Conservation (phyloP, 2,329 filamentous ascomycete genomes). For the Aureobasidium namibiae region DNA sequence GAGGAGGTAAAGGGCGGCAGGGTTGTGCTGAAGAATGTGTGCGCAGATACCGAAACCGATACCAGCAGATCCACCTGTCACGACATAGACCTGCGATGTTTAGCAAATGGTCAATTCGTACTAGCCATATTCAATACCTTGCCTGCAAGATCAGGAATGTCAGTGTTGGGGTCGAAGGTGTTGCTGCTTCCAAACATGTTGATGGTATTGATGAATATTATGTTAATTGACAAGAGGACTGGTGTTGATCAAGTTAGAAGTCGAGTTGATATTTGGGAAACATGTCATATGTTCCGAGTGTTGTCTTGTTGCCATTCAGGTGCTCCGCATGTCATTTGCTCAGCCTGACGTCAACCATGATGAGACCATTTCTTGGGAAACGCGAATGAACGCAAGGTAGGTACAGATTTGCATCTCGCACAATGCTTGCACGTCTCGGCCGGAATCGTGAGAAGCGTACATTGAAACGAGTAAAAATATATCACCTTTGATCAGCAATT, state of each 20-base stretch:
- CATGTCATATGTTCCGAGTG: background rate
- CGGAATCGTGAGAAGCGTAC: background rate
- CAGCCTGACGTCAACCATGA: constrained; percentile 4
- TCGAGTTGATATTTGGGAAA: background rate
- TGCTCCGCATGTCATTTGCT: constrained; percentile 1
- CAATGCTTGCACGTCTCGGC: background rate
- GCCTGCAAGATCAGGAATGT: constrained; percentile 33
- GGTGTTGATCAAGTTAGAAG: background rate
- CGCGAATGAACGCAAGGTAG: background rate
- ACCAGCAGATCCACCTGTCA: constrained; percentile 43
- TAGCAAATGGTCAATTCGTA: background rate
- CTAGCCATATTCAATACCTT: constrained; percentile 21
- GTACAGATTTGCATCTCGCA: background rate
- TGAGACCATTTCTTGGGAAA: background rate
- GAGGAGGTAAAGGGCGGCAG: constrained; percentile 40
- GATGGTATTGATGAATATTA: background rate
- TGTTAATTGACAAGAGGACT: background rate
- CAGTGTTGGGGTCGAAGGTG: constrained; percentile 32
- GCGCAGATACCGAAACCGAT: constrained; percentile 45
- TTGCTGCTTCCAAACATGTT: constrained; percentile 20
- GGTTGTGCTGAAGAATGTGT: constrained; percentile 44
- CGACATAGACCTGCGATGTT: constrained; percentile 31
- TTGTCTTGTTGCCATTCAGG: background rate
- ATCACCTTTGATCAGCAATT: background rate
- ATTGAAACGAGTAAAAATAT: background rate